Percentiles rank a stretch among this genome's conserved stretches.
Evolutionary conservation across 129 eudicot species (phyloP).

Genomic region (Smallanthus sonchifolius): DNA sequence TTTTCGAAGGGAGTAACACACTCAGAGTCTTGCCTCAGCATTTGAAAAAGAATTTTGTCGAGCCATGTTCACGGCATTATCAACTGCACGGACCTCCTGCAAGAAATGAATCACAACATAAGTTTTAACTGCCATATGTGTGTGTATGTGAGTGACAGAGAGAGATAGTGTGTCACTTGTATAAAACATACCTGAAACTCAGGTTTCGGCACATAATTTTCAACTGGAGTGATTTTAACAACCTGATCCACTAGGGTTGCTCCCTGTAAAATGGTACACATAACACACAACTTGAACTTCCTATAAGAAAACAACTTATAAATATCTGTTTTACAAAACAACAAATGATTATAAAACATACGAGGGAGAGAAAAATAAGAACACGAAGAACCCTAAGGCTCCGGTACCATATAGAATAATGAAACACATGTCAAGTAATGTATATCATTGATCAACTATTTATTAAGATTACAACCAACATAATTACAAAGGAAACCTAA

Average conservation of each 20-base stretch:
- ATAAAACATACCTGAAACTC: constrained; percentile 44
- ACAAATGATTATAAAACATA: background rate
- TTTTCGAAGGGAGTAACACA: background rate
- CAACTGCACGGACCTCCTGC: constrained; percentile 59
- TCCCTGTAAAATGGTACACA: constrained; percentile 55
- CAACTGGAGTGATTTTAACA: constrained; percentile 63
- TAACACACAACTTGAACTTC: background rate
- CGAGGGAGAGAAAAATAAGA: no score
- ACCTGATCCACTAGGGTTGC: constrained; percentile 92
- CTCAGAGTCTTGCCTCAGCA: constrained; percentile 39
- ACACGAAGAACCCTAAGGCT: no score
- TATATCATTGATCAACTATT: no score
- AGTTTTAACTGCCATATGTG: background rate
- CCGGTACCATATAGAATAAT: no score
- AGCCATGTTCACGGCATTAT: constrained; percentile 45
- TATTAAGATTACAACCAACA: no score
- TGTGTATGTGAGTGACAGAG: background rate
- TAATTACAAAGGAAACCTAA: no score
- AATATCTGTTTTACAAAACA: background rate
- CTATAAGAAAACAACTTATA: background rate
- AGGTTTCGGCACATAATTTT: constrained; percentile 62
- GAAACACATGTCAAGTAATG: no score
- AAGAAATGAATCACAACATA: constrained; percentile 8
- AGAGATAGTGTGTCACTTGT: background rate
- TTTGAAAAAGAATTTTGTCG: constrained; percentile 31